A percentile compares a stretch with the other conserved stretches of the same genome.
Evolutionary conservation across 2,329 filamentous ascomycete genomes (phyloP).

Genomic region (Mariannaea sp.): DNA sequence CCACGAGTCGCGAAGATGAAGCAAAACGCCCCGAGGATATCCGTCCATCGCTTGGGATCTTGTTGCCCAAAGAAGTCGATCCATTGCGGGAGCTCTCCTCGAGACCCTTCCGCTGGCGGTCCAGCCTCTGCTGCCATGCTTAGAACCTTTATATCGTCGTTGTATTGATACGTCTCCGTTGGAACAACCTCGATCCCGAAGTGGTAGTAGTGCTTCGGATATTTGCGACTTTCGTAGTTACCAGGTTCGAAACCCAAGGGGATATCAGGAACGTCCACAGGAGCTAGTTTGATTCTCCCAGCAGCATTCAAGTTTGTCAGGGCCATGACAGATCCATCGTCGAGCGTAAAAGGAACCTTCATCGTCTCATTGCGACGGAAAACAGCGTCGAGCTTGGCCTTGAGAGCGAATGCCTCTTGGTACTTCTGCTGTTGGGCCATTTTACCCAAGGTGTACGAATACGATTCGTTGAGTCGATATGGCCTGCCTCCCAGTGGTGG

Average conservation of each 20-base stretch:
- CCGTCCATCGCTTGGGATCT: conserved; percentile 66
- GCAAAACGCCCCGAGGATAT: conserved; percentile 64
- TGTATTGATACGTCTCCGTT: conserved; percentile 66
- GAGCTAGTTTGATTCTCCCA: conserved; percentile 59
- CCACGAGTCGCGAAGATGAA: conserved; percentile 67
- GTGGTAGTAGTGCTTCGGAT: conserved; percentile 67
- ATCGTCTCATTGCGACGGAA: conserved; percentile 53
- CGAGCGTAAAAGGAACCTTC: conserved; percentile 59
- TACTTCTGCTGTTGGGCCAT: conserved; percentile 59
- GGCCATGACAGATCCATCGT: conserved; percentile 70
- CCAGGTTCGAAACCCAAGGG: conserved; percentile 73
- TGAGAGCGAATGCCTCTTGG: conserved; percentile 63
- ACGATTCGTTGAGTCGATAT: conserved; percentile 66
- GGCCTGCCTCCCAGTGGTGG: conserved; percentile 63
- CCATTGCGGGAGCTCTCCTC: conserved; percentile 70
- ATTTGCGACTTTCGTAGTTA: conserved; percentile 72
- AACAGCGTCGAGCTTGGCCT: conserved; percentile 60
- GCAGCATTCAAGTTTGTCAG: conserved; percentile 67
- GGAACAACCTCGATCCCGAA: conserved; percentile 66
- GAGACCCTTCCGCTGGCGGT: conserved; percentile 49
- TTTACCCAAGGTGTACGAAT: conserved; percentile 61
- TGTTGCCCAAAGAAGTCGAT: conserved; percentile 68
- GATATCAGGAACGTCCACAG: conserved; percentile 62
- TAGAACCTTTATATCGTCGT: conserved; percentile 54
- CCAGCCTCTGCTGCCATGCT: conserved; percentile 42